A percentile compares a stretch with the other conserved stretches of the same genome.
These are phyloP conservation scores for Escovopsis sp. DNA, from an alignment of 2,329 filamentous ascomycete genomes.

Conservation along the genomic window DNA sequence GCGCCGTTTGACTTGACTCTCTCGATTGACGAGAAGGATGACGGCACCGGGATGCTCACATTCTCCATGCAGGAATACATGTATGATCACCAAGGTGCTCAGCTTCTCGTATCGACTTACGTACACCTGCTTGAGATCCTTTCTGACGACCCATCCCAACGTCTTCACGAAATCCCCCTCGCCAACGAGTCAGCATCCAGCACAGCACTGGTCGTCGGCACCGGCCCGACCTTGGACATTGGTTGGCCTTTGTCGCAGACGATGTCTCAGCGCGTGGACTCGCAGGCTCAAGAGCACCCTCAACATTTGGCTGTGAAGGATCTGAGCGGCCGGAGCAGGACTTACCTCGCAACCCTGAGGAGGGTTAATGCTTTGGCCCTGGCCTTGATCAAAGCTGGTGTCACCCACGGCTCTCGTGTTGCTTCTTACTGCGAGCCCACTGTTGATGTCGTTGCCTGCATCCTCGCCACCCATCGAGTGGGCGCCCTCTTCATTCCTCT, in stretches of 20 bases:
- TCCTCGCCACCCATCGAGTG: constrained; percentile 23
- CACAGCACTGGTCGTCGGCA: not conserved
- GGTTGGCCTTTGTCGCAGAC: not conserved
- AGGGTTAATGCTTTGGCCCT: not conserved
- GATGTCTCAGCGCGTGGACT: constrained; percentile 1
- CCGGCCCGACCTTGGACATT: not conserved
- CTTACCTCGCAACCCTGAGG: constrained; percentile 1
- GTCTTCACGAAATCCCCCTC: not conserved
- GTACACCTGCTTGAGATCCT: not conserved
- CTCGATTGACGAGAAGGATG: constrained; percentile 1
- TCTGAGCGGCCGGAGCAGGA: not conserved
- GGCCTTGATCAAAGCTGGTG: constrained; percentile 1
- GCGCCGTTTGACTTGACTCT: constrained; percentile 2
- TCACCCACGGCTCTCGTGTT: constrained; percentile 12
- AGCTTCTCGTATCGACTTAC: not conserved
- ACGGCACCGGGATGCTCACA: not conserved
- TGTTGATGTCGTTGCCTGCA: constrained; percentile 17
- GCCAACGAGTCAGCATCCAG: not conserved
- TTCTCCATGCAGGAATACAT: constrained; percentile 2
- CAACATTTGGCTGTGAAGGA: constrained; percentile 1
- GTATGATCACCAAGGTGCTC: not conserved
- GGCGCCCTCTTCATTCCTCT: constrained; percentile 23
- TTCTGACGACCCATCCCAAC: not conserved
- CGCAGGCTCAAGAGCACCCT: constrained; percentile 1
- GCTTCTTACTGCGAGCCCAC: constrained; percentile 24